Base-by-base conservation (phyloP, 2,329 filamentous ascomycete species). In the Microdochium paspali region DNA sequence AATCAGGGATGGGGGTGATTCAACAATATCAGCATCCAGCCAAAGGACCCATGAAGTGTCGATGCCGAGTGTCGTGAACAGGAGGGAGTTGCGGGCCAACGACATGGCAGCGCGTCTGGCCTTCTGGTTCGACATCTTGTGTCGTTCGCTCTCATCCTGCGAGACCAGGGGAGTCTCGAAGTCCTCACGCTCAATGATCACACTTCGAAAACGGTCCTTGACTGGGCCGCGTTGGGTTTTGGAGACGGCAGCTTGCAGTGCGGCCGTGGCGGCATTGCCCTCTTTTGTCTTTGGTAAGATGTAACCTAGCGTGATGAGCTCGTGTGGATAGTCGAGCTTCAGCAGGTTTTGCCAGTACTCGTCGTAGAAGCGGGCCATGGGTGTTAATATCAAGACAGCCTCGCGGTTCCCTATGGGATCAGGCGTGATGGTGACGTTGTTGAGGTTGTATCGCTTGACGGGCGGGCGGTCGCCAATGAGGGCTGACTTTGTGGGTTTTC, bases 11-110 rank as follows among this genome's bases (percentile, higher is more conserved):
- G 81, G 72, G 0, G 91, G 93, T 4, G 88, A 89, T 69, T 98
- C 93, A 56, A 98, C 63, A 53, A 98, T 85, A 64, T 98, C 93
- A 31, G 84, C 79, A 62, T 98, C 93, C 25, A 98, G 76, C 93
- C 93, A 98, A 23, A 98, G 75, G 28, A 98, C 90, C 93, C 93
- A 98, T 0, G 89, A 93, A 0, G 90, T 96, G 12, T 82, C 78
- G 1, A 90, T 90, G 2, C 91, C 90, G 10, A 98, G 73, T 0
- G 91, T 97, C 9, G 93, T 96, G 70, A 97, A 98, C 24, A 98
- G 78, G 9, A 98, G 77, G 47, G 87, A 94, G 64, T 98, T 98
- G 54, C 93, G 84, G 31, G 93, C 91, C 60, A 88, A 86, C 59
- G 89, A 84, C 93, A 98, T 97, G 51, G 88, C 85, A 39, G 89